Evolutionary conservation across 441 rosid genomes (phyloP).

Genomic region (Pelargonium australe): DNA sequence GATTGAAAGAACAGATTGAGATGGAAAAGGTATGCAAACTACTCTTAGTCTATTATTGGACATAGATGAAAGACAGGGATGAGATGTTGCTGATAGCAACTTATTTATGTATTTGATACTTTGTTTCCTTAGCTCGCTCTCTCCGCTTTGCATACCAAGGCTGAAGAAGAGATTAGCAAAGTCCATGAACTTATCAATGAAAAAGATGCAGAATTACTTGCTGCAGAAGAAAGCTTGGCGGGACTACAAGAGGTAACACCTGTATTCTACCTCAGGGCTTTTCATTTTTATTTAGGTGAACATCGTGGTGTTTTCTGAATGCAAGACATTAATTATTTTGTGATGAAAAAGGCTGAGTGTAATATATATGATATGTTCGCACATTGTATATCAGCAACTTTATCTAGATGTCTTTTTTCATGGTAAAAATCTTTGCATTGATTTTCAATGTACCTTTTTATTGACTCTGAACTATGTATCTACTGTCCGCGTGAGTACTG

Average conservation of each 20-base stretch:
- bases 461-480: too few species aligned
- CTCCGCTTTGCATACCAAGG: constrained; percentile 55
- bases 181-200: constrained; percentile 58
- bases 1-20: constrained; percentile 69
- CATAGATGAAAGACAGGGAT: too few species aligned
- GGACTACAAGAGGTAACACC: constrained; percentile 69
- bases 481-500: neutral
- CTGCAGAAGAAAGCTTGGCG: constrained; percentile 76
- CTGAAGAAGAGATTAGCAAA: constrained; percentile 62
- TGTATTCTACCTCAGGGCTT: constrained; percentile 7
- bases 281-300: neutral
- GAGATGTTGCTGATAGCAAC: neutral
- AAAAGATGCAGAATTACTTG: constrained; percentile 64
- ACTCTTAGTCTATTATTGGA: neutral
- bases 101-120: constrained; percentile 4
- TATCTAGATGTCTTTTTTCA: neutral
- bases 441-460: neutral
- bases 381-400: neutral
- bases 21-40: constrained; percentile 59
- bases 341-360: too few species aligned
- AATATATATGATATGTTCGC: neutral
- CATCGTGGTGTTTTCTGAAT: neutral
- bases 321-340: too few species aligned
- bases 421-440: neutral
- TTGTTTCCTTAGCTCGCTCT: constrained; percentile 45